Percentiles rank a stretch among this genome's conserved stretches.
phyloP scores from a whole-genome alignment of 768 basidiomycete species.

The Pulveroboletus sp. region DNA sequence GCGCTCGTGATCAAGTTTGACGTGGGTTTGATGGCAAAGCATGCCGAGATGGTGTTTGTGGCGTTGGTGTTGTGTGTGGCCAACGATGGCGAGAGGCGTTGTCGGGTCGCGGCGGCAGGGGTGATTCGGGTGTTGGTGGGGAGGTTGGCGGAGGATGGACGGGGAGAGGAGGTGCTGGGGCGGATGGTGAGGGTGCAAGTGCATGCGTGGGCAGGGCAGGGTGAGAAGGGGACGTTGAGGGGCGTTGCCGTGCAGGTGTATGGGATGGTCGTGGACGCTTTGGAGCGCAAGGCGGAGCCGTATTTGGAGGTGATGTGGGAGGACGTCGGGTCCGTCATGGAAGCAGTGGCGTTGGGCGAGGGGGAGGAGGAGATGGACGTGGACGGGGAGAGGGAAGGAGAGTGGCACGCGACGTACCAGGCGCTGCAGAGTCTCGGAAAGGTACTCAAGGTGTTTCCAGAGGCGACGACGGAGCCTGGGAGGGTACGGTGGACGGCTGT shows the following conservation, averaged over 20 bases:
- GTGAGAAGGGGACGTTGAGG: slow-evolving; percentile 53
- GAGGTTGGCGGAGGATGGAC: slow-evolving; percentile 59
- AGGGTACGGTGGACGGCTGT: slow-evolving; percentile 62
- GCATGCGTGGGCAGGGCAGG: slow-evolving; percentile 73
- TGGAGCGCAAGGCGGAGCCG: slow-evolving; percentile 44
- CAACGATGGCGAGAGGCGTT: slow-evolving; percentile 89
- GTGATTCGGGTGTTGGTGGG: slow-evolving; percentile 74
- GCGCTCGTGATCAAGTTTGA: slow-evolving; percentile 86
- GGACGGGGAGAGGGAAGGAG: slow-evolving; percentile 44
- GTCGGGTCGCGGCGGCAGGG: slow-evolving; percentile 82
- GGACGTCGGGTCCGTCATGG: slow-evolving; percentile 43
- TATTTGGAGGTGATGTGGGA: slow-evolving; percentile 50
- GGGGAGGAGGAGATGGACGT: slow-evolving; percentile 40
- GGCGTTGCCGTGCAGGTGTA: slow-evolving; percentile 80
- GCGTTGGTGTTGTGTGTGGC: slow-evolving; percentile 89
- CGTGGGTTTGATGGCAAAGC: slow-evolving; percentile 64
- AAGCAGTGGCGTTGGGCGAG: slow-evolving; percentile 10
- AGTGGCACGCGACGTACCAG: slow-evolving; percentile 86
- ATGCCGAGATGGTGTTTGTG: slow-evolving; percentile 86
- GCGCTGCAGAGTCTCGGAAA: slow-evolving; percentile 65
- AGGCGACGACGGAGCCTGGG: slow-evolving; percentile 40
- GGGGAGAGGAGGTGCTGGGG: slow-evolving; percentile 48
- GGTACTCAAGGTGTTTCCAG: slow-evolving; percentile 53
- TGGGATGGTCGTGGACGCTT: slow-evolving; percentile 72
- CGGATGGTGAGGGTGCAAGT: slow-evolving; percentile 62